Conservation (phyloP, 768 basidiomycete species). For the Scleroderma citrinum region DNA sequence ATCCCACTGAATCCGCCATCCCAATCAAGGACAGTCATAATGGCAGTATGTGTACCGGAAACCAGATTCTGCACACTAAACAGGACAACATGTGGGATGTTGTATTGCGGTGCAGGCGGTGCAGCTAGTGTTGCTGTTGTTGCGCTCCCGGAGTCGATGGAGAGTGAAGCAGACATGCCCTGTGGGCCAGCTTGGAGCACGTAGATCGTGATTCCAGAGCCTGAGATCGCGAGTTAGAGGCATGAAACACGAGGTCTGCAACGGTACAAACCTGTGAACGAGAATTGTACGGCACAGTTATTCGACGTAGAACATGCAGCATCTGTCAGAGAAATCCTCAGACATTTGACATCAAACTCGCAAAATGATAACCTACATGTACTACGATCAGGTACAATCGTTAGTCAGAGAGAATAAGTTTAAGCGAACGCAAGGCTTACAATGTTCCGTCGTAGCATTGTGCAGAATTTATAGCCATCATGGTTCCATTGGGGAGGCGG, state of each 20-base stretch:
- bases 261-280: constrained; percentile 15
- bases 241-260: background rate
- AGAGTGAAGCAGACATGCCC: constrained; percentile 23
- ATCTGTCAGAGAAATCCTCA: constrained; percentile 11
- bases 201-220: constrained; percentile 26
- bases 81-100: constrained; percentile 15
- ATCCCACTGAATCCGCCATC: constrained; percentile 20
- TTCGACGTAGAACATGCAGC: constrained; percentile 18
- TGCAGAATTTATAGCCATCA: constrained; percentile 15
- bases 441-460: constrained; percentile 21
- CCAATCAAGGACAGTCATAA: constrained; percentile 23
- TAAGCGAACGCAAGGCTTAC: constrained; percentile 9
- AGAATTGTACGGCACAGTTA: constrained; percentile 20
- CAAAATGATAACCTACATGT: constrained; percentile 16
- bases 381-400: constrained; percentile 4
- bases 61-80: constrained; percentile 16
- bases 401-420: background rate
- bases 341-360: background rate
- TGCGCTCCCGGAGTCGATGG: constrained; percentile 17
- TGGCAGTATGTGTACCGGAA: constrained; percentile 18
- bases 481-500: constrained; percentile 22
- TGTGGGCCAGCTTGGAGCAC: constrained; percentile 22
- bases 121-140: constrained; percentile 18
- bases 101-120: constrained; percentile 19
- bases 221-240: constrained; percentile 1